A percentile compares a stretch with the other conserved stretches of the same genome.
phyloP scores from a whole-genome alignment of 179 eudicot genomes.

The Camellia oleifera region DNA sequence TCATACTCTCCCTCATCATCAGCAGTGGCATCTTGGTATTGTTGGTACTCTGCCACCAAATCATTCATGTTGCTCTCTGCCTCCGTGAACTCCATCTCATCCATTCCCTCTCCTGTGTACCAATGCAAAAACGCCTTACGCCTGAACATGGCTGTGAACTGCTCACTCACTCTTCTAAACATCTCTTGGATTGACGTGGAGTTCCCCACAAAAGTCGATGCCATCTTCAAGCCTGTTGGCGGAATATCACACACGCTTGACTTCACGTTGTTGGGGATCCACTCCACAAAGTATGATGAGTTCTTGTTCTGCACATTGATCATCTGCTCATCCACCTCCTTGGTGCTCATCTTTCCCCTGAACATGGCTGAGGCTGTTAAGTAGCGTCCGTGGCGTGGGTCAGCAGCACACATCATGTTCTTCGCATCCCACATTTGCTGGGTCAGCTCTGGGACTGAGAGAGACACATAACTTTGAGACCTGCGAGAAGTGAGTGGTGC shows the following conservation, averaged over 20 bases:
- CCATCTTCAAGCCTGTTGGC: slow-evolving; percentile 27
- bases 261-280: slow-evolving; percentile 31
- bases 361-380: slow-evolving; percentile 4
- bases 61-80: slow-evolving; percentile 43
- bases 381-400: slow-evolving; percentile 25
- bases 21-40: slow-evolving; percentile 38
- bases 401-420: slow-evolving; percentile 33
- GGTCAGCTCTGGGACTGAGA: slow-evolving; percentile 43
- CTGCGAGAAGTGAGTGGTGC: slow-evolving; percentile 33
- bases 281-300: slow-evolving; percentile 29
- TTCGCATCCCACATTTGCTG: slow-evolving; percentile 46
- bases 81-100: slow-evolving; percentile 25
- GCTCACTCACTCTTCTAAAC: slow-evolving; percentile 37
- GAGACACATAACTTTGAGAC: slow-evolving; percentile 28
- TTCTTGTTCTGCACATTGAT: slow-evolving; percentile 31
- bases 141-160: slow-evolving; percentile 42
- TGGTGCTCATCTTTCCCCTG: slow-evolving; percentile 14
- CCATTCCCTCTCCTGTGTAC: slow-evolving; percentile 26
- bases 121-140: slow-evolving; percentile 34
- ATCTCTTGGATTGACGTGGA: slow-evolving; percentile 19
- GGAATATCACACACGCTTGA: slow-evolving; percentile 34
- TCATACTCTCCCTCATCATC: slow-evolving; percentile 33
- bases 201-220: slow-evolving; percentile 26
- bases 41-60: slow-evolving; percentile 40
- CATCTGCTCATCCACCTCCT: slow-evolving; percentile 14